Base-by-base conservation (phyloP, 768 basidiomycete genomes). In the Termitomyces sp. region DNA sequence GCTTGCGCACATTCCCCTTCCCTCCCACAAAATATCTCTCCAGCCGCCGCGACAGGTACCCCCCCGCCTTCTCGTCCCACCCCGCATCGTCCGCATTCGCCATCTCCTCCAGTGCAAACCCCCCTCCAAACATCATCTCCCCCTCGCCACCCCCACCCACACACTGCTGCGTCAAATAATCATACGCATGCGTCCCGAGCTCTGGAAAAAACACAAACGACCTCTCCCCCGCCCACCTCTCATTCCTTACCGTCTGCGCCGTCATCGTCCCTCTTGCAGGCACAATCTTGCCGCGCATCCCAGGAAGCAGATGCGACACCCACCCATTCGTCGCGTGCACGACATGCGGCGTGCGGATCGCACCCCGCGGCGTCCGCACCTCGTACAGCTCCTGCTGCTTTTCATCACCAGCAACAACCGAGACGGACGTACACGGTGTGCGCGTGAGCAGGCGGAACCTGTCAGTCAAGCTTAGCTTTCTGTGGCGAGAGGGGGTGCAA, bases 281-380 rank as follows among this genome's bases (percentile, higher is more conserved):
- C 16, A 88, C 64, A 55, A 89, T 80, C 64, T 82, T 88, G 48
- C 73, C 73, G 18, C 83, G 79, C 72, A 89, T 73, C 0, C 78
- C 77, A 12, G 77, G 73, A 52, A 95, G 71, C 41, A 95, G 78
- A 58, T 89, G 85, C 1, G 89, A 82, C 2, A 76, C 73, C 84
- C 91, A 94, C 18, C 80, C 91, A 66, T 96, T 96, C 3, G 91
- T 93, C 2, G 90, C 89, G 64, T 93, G 91, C 11, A 95, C 73
- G 40, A 95, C 76, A 65, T 90, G 88, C 3, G 68, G 69, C 0
- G 89, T 72, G 15, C 60, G 68, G 23, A 91, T 74, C 5, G 60
- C 63, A 0, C 92, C 91, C 47, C 77, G 74, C 0, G 85, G 73
- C 1, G 91, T 93, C 18, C 64, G 56, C n/a, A 91, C 72, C 9